Base-by-base conservation (phyloP, 2,329 filamentous ascomycete genomes). In the Pseudohalonectria lignicola region DNA sequence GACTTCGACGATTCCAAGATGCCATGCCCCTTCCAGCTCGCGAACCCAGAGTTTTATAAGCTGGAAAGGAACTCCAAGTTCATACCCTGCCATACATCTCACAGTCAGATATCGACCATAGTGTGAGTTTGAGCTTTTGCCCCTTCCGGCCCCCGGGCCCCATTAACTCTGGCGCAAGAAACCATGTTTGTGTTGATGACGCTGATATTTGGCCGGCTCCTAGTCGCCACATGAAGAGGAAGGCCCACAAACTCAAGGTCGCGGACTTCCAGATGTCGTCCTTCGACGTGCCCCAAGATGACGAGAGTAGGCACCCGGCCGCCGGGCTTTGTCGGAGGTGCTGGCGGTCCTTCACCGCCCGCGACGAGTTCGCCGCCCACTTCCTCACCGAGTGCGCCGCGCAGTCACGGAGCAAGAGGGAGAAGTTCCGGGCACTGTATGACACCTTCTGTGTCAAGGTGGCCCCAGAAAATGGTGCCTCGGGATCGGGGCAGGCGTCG, bases 21-120 rank as follows among this genome's bases (percentile, higher is more conserved):
- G 41, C 51, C 50, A 2, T 47, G 43, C 23, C 45, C 46, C 0
- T 48, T 47, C 31, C 38, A 41, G 26, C n/a, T 35, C 3, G 23
- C 39, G 4, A 39, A 48, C 36, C 49, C 52, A 35, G 42, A 41
- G 17, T 43, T 45, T 20, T 50, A 41, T 35, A 47, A 51, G 31
- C 45, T 46, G 17, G 45, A 46, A 13, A 49, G 43, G 17, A 44
- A 47, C 13, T 47, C 52, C 15, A 54, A 50, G 28, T 59, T 53
- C 41, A 44, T 43, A 4, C 48, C 53, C 2, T 59, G 56, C 41
- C 53, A 58, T 34, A 54, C 55, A 2, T 32, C 44, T 15, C 56
- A 59, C 40, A 43, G 45, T 32, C 50, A 55, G 30, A 54, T 59
- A 23, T 57, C 55, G 6, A 55, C 51, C n/a, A 43, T 59, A 6